Conservation (phyloP, 75 land plant genomes). For the Pseudotsuga menziesii region DNA sequence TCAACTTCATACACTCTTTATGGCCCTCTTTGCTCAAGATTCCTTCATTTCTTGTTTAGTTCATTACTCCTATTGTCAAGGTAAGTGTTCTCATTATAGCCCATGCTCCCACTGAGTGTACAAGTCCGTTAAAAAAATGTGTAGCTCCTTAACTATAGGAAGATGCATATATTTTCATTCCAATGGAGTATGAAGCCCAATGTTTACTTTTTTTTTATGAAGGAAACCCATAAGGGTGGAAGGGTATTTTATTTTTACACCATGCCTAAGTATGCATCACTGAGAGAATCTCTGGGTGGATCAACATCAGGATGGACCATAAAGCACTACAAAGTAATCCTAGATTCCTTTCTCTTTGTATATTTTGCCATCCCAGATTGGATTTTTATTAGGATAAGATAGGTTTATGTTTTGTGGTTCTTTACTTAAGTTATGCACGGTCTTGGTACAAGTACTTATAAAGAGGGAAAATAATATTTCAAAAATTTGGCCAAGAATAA, state of each 20-base stretch:
- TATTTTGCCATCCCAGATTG: neutral
- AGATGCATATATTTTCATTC: neutral
- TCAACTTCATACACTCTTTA: conserved; percentile 94
- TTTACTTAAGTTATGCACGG: conserved; percentile 38
- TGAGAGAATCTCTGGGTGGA: conserved; percentile 76
- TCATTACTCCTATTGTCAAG: conserved; percentile 98
- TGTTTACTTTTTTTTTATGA: neutral
- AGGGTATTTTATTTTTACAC: conserved; percentile 73
- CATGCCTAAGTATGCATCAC: conserved; percentile 92
- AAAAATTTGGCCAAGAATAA: conserved; percentile 63
- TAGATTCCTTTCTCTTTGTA: neutral
- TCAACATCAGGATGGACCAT: conserved; percentile 72
- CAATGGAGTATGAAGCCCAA: neutral
- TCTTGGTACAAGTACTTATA: conserved; percentile 89
- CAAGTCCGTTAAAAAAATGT: neutral
- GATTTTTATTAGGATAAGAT: neutral
- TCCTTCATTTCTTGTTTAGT: conserved; percentile 89
- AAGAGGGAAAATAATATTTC: conserved; percentile 97
- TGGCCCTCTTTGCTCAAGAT: conserved; percentile 94
- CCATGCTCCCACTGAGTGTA: neutral
- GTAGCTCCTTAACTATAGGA: too few species aligned
- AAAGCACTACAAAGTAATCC: conserved; percentile 95
- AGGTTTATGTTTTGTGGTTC: neutral
- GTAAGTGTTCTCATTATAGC: conserved; percentile 18
- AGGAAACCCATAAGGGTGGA: conserved; percentile 76